Evolutionary conservation across 2,329 filamentous ascomycete species (phyloP), one percentile per base, ranked within the genome.

Genomic region (Ramularia endophylla): DNA sequence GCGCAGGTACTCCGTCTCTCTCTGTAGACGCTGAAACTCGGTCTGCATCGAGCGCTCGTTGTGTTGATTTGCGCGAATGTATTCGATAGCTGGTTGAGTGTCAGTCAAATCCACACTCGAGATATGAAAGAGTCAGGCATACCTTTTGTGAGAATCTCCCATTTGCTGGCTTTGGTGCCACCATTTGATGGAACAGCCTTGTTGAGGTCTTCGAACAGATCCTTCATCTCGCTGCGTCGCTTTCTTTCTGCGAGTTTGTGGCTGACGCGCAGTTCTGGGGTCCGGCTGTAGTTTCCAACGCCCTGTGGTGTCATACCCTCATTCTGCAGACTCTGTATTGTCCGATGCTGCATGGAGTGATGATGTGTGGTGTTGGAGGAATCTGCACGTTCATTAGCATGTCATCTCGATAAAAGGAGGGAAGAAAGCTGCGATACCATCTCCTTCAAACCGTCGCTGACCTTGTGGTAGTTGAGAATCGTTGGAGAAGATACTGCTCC

Each of bases 101-200:
- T 52, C 27, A 52, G 49, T 16, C n/a, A n/a, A n/a, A n/a, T n/a
- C n/a, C n/a, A n/a, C n/a, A n/a, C n/a, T n/a, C n/a, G n/a, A n/a
- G n/a, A n/a, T n/a, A n/a, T n/a, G n/a, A n/a, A n/a, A n/a, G n/a
- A n/a, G n/a, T n/a, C n/a, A n/a, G n/a, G n/a, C n/a, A n/a, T 68
- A 89, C 86, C 84, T 71, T 90, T 90, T 2, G 84, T 88, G 12
- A 94, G 61, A 36, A 90, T 88, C 55, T 94, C 86, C 86, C 86
- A 94, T 55, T 94, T 94, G 52, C 85, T 89, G 0, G 86, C 86
- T 61, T 92, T 94, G 17, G 83, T 83, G 1, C 86, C 86, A 12
- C 86, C 78, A 55, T 87, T 85, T 53, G 87, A 83, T 1, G 85
- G 85, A 67, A 90, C 81, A 27, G 87, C 71, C 51, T 85, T 81